phyloP scores from a whole-genome alignment of 1,139 yeast genomes.

The Suhomyces coccinellae region DNA sequence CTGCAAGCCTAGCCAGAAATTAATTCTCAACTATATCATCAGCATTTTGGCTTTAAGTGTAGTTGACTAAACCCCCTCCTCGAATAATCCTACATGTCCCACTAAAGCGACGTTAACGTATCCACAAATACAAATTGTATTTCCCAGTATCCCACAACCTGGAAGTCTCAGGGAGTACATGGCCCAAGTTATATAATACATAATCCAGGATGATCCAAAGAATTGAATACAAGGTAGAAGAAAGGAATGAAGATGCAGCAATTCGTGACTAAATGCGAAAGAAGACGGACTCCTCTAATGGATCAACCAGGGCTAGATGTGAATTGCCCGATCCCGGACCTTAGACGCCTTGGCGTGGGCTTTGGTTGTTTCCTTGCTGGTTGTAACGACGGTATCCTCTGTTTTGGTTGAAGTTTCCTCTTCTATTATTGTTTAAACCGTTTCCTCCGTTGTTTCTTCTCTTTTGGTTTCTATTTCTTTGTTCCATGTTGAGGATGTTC shows the following conservation, averaged over 20 bases:
- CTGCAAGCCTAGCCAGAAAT: no score
- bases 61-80: no score
- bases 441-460: constrained; percentile 33
- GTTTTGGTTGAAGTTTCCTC: constrained; percentile 14
- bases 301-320: constrained; percentile 6
- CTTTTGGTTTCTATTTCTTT: constrained; percentile 49
- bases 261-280: constrained; percentile 6
- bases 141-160: constrained; percentile 9
- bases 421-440: constrained; percentile 11
- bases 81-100: not conserved
- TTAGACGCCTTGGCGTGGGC: constrained; percentile 16
- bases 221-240: constrained; percentile 9
- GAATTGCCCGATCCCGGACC: constrained; percentile 2
- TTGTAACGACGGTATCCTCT: constrained; percentile 17
- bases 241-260: constrained; percentile 1
- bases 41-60: no score
- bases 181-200: constrained; percentile 13
- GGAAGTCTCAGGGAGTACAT: constrained; percentile 7
- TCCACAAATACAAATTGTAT: constrained; percentile 11
- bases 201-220: constrained; percentile 11
- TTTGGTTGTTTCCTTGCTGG: constrained; percentile 11
- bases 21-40: no score
- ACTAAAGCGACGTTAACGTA: not conserved
- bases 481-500: constrained; percentile 55
- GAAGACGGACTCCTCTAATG: constrained; percentile 1